These are phyloP conservation scores for Cladosporium sp. DNA, from an alignment of 2,329 filamentous ascomycete genomes.

Conservation along the genomic window DNA sequence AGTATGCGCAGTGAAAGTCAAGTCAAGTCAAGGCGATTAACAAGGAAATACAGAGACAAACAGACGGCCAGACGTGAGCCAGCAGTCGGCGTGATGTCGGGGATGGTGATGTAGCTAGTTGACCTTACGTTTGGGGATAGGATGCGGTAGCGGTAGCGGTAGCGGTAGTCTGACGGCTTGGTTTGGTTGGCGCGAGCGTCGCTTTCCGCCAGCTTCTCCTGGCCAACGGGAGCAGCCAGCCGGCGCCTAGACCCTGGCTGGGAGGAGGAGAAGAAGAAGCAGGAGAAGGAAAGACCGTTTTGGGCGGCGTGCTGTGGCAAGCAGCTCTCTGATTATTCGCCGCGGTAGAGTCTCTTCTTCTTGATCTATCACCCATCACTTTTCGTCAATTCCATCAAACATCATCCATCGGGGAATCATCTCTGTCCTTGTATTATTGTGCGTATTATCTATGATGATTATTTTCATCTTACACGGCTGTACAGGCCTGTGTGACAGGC, in stretches of 20 bases:
- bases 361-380: background rate
- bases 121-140: too few species aligned
- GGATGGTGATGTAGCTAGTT: background rate
- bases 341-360: background rate
- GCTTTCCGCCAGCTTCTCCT: background rate
- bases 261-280: background rate
- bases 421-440: slow-evolving; percentile 4
- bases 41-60: background rate
- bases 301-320: too few species aligned
- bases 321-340: too few species aligned
- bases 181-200: background rate
- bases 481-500: too few species aligned
- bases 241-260: background rate
- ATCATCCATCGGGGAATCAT: background rate
- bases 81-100: slow-evolving; percentile 7
- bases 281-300: too few species aligned
- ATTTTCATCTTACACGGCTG: background rate
- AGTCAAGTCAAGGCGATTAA: too few species aligned
- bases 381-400: too few species aligned
- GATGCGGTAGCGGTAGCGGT: too few species aligned
- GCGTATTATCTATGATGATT: background rate
- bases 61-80: background rate
- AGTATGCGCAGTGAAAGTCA: background rate
- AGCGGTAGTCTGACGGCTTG: too few species aligned
- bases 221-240: background rate